Evolutionary conservation across 495 filamentous ascomycete genomes (phyloP), one percentile per base, ranked within the genome.

Genomic region (Cercophora newfieldiana): DNA sequence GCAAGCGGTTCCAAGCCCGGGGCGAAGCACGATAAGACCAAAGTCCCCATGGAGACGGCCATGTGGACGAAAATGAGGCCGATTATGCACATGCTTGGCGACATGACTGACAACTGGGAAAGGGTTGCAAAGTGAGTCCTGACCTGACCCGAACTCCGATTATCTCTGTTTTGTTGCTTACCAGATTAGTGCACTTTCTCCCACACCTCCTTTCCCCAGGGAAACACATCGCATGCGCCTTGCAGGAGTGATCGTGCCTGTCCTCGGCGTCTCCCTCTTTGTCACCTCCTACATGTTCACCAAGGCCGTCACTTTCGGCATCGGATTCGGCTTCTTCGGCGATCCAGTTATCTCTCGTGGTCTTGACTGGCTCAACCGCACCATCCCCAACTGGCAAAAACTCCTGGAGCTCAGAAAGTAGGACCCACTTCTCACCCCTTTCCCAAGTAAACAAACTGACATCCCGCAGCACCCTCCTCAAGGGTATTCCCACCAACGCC

Each of bases 401-500:
- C 72, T 88, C 3, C 79, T 95, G 21, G 87, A 92, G 66, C 79
- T 91, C 1, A 69, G 89, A 66, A 91, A 89, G 86, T 88, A 80
- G 56, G 76, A 37, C 33, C 12, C 12, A 22, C 8, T n/a, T 7
- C 44, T 4, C 3, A 7, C 1, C 29, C 1, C 1, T 37, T 30
- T n/a, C n/a, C 12, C 14, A 66, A 6, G n/a, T 22, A 3, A 24
- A 44, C 21, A 21, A 16, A 37, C 65, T 67, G 21, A 65, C 53
- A 49, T 78, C 75, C 26, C 69, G 65, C 57, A 92, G 89, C 70
- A 91, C 89, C 4, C 68, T 96, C 2, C 86, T 97, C 59, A 89
- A 90, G 71, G 91, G 90, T n/a, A 87, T 93, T 44, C 93, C 93
- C 0, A 96, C 93, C 3, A 95, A 96, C 71, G 92, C 91, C 19